A percentile compares a stretch with the other conserved stretches of the same genome.
phyloP scores from a whole-genome alignment of 2,329 filamentous ascomycete genomes.

The Aspergillus ochraceoroseus region DNA sequence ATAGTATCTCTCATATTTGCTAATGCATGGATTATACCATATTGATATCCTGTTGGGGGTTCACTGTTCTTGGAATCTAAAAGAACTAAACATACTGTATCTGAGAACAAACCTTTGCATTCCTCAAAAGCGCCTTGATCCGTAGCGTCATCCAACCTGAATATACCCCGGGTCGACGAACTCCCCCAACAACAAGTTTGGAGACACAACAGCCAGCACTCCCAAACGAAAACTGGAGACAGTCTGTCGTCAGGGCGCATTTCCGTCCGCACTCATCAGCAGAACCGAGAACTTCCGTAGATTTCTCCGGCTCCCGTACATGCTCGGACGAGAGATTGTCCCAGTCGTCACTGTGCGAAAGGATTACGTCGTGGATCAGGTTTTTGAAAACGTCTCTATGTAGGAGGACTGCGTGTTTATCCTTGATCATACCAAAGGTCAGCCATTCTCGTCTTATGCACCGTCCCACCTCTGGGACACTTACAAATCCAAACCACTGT shows the following conservation, averaged over 20 bases:
- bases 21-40: too few relatives aligned
- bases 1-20: too few relatives aligned
- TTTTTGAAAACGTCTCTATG: conserved; percentile 25
- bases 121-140: conserved; percentile 22
- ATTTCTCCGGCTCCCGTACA: conserved; percentile 11
- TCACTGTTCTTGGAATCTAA: too few relatives aligned
- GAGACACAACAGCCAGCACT: conserved; percentile 17
- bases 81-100: conserved; percentile 20
- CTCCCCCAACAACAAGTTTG: conserved; percentile 20
- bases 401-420: conserved; percentile 4
- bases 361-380: conserved; percentile 16
- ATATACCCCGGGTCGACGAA: conserved; percentile 15
- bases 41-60: too few relatives aligned
- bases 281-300: neutral
- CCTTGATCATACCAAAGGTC: neutral
- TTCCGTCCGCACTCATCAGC: conserved; percentile 22
- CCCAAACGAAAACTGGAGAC: conserved; percentile 27
- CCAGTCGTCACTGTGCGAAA: conserved; percentile 13
- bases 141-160: conserved; percentile 28
- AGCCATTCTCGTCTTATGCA: neutral
- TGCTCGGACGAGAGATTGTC: conserved; percentile 16
- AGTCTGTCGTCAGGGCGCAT: conserved; percentile 23
- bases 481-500: conserved; percentile 26
- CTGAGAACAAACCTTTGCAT: conserved; percentile 22
- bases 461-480: conserved; percentile 11